Evolutionary conservation across 805 yeast species (phyloP), one percentile per base, ranked within the genome.

Genomic region (Cyberlindnera samutprakarnensis): DNA sequence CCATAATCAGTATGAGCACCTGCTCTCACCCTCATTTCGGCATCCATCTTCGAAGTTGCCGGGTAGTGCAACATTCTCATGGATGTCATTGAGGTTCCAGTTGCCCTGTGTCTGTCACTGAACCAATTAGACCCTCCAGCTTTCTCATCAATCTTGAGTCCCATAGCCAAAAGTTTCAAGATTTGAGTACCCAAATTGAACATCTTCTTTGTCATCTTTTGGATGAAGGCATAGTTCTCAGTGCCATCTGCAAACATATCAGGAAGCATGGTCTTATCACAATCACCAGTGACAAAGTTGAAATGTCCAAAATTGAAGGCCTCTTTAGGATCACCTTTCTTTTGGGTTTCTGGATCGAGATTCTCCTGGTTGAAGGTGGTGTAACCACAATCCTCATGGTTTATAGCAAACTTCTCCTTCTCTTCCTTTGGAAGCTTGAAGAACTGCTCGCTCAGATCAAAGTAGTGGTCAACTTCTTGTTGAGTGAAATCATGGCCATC

Each of bases 1-100:
- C 94, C 94, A 47, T 83, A 83, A 49, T 84, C 94, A 0, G 94
- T 83, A 44, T 84, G 94, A 7, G 94, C 92, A 25, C 94, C 94
- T 5, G 92, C 92, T 32, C 85, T 63, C 29, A 78, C 67, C 15
- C 64, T 70, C 16, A 72, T 67, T 37, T 73, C 75, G 7, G 75
- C 72, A 31, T 57, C 64, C 11, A 47, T 38, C 24, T 51, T 42
- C 3, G 41, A 32, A 2, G 44, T 27, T 58, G 55, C 69, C 1
- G 92, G 94, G 47, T 83, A 83, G 46, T 75, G 84, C 27, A 83
- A 58, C 46, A 84, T 62, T 47, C 94, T 61, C 47, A 84, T 69
- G 1, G 84, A 70, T 3, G 84, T 63, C 11, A 87, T 86, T 16
- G 80, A 72, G 8, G 53, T 50, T 31, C 66, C 61, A 12, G 56